Base-by-base conservation (phyloP, 2,329 filamentous ascomycete species). In the Fusarium pilosicola region DNA sequence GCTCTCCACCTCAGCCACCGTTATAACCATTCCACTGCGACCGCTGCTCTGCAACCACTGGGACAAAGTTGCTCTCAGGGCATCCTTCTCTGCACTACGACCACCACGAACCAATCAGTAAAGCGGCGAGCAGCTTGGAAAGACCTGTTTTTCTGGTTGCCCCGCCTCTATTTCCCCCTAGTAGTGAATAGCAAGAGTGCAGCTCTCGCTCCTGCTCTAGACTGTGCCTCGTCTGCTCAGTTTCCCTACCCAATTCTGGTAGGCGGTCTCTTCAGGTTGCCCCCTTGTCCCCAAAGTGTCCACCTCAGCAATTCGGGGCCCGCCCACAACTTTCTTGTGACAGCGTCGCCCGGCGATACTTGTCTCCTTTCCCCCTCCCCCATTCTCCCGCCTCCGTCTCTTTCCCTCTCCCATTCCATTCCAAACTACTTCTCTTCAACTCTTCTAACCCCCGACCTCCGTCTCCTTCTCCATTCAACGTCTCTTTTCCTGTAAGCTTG, bases 261-360 rank as follows among this genome's bases (percentile, higher is more conserved):
- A 79, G 76, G 77, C 75, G 75, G 77, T 78, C 74, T 77, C 75
- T 64, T 46, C 44, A 46, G 44, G 44, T 46, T 14, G 46, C 46
- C 66, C 71, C 68, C 69, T 68, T 68, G 67, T 65, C 69, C 71
- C 51, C 69, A 66, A 67, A 75, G 74, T 78, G 76, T 77, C 77
- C 76, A 79, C 76, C 77, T 79, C 77, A 78, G 77, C 73, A 78
- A 72, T 74, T 78, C 76, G 79, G 76, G 78, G 78, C 78, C 78
- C 77, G 79, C 81, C 80, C 80, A 81, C 79, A 80, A 79, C 79
- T 81, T 79, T 79, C 78, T 76, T 78, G 76, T 78, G 77, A 79
- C 78, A 76, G 77, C 75, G 76, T 77, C 76, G 75, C 83, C 78
- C 76, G 76, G 78, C 74, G 77, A 79, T 77, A 79, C 78, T 79